phyloP scores from a whole-genome alignment of 192 early-diverging fungal species.

The Linnemannia zychae region DNA sequence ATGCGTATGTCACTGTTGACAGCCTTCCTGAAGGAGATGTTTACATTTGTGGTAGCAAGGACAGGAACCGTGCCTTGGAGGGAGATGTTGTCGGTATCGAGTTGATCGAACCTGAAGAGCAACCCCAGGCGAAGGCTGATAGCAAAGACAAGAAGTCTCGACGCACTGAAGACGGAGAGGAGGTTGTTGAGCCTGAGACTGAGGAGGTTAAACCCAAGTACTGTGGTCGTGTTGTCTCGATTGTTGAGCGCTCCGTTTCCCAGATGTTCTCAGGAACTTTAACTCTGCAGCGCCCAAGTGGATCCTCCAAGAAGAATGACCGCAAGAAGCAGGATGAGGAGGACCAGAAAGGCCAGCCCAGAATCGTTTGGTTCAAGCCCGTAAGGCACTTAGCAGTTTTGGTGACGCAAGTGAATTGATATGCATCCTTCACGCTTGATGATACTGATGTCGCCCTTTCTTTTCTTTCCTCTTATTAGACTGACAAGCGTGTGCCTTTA shows the following conservation, averaged over 20 bases:
- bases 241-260: conserved; percentile 68
- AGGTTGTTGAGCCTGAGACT: conserved; percentile 63
- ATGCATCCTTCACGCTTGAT: neutral
- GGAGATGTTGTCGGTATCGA: conserved; percentile 87
- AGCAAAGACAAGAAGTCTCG: conserved; percentile 69
- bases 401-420: neutral
- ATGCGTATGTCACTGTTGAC: conserved; percentile 90
- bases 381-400: conserved; percentile 48
- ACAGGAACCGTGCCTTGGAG: conserved; percentile 88
- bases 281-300: conserved; percentile 45
- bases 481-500: conserved; percentile 83
- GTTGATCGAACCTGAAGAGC: conserved; percentile 77
- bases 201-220: conserved; percentile 70
- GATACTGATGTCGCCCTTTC: neutral
- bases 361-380: conserved; percentile 87
- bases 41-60: conserved; percentile 79
- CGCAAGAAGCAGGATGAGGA: conserved; percentile 56
- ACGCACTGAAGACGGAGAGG: conserved; percentile 57
- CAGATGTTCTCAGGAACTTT: conserved; percentile 70
- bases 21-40: conserved; percentile 78
- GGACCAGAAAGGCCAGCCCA: conserved; percentile 62
- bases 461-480: conserved; percentile 45
- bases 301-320: conserved; percentile 48
- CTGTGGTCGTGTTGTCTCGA: conserved; percentile 68
- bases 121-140: conserved; percentile 67